A percentile compares a stretch with the other conserved stretches of the same genome.
These are phyloP conservation scores for Citrus cavaleriei DNA, from an alignment of 345 rosid genomes.

Conservation along the genomic window DNA sequence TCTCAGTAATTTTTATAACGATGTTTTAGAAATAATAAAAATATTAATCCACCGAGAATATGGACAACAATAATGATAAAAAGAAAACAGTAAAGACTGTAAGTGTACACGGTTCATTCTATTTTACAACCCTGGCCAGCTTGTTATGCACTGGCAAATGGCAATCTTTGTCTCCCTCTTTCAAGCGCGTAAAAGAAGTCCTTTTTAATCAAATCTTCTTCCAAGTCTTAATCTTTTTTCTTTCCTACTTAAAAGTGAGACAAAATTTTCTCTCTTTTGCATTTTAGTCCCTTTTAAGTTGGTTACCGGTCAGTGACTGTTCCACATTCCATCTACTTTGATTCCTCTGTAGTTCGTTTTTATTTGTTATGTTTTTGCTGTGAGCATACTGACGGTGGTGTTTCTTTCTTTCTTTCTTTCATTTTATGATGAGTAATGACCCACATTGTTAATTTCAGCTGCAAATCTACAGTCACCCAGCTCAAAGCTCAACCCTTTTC, in stretches of 20 bases:
- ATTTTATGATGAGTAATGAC: conserved; percentile 21
- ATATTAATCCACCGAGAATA: background rate
- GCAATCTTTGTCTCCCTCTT: conserved; percentile 5
- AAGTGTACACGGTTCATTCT: conserved; percentile 10
- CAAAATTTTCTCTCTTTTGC: conserved; percentile 7
- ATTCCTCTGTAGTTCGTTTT: conserved; percentile 19
- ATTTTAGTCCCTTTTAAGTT: conserved; percentile 14
- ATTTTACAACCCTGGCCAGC: conserved; percentile 30
- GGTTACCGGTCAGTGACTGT: conserved; percentile 26
- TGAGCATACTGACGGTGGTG: conserved; percentile 17
- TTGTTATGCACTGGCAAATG: conserved; percentile 47
- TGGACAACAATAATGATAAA: background rate
- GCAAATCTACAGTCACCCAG: conserved; percentile 24
- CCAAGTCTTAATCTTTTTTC: background rate
- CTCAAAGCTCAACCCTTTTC: conserved; percentile 5
- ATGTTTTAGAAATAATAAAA: background rate
- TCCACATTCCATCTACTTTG: conserved; percentile 25
- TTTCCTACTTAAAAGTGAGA: background rate
- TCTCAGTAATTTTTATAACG: too few species aligned
- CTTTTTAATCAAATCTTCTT: conserved; percentile 4
- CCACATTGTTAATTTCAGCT: conserved; percentile 14
- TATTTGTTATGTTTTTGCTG: conserved; percentile 21
- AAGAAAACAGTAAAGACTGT: background rate
- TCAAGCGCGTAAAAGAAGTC: background rate
- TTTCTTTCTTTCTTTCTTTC: conserved; percentile 11